Evolutionary conservation across 495 filamentous ascomycete genomes (phyloP).

Genomic region (Penicillium nucicola): DNA sequence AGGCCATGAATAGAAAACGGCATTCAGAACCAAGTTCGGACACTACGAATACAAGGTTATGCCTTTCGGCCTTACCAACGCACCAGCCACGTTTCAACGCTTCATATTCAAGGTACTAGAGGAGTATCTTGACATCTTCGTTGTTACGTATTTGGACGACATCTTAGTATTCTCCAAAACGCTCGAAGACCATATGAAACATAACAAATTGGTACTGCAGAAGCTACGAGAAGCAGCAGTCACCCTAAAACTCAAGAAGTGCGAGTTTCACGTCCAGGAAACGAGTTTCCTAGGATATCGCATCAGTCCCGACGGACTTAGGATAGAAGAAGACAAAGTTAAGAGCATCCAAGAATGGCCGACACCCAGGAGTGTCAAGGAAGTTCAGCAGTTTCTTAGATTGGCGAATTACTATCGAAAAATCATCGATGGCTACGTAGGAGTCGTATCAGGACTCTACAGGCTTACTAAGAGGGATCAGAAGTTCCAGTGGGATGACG

Average conservation of each 20-base stretch:
- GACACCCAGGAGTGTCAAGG: conserved; percentile 3
- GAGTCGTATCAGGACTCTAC: background rate
- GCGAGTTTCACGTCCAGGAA: conserved; percentile 6
- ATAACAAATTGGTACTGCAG: conserved; percentile 6
- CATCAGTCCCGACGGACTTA: conserved; percentile 5
- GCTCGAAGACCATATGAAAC: background rate
- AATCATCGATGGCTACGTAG: conserved; percentile 8
- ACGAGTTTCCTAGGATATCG: conserved; percentile 12
- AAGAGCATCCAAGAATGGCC: conserved; percentile 3
- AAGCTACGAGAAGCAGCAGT: conserved; percentile 5
- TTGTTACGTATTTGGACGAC: conserved; percentile 30
- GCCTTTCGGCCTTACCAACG: conserved; percentile 11
- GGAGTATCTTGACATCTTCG: conserved; percentile 24
- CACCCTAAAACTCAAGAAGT: conserved; percentile 14
- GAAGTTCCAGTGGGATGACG: conserved; percentile 1
- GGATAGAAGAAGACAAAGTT: conserved; percentile 11
- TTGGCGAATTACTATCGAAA: conserved; percentile 13
- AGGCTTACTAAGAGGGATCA: conserved; percentile 8
- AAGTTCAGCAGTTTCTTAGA: conserved; percentile 9
- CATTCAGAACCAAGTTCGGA: conserved; percentile 27
- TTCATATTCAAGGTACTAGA: conserved; percentile 28
- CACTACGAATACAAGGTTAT: conserved; percentile 25
- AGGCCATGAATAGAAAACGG: conserved; percentile 29
- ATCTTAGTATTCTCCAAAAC: conserved; percentile 25
- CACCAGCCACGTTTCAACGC: conserved; percentile 22